Evolutionary conservation across 495 filamentous ascomycete species (phyloP), one percentile per base, ranked within the genome.

Genomic region (Aspergillus heteromorphus): DNA sequence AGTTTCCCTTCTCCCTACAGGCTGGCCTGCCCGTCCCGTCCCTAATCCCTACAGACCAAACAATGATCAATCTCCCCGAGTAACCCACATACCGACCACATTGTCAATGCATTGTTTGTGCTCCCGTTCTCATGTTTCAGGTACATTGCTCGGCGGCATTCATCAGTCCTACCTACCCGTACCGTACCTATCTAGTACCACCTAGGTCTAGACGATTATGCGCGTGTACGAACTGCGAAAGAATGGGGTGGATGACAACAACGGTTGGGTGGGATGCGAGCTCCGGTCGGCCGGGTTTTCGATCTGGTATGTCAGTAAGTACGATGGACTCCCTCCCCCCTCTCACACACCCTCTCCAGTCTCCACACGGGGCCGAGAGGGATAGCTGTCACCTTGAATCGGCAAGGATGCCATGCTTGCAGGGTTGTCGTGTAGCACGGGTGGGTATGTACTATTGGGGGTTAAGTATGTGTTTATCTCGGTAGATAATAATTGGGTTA

Each of bases 131-230:
- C 40, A 29, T 53, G 50, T 45, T 45, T 53, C 21, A 53, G 27
- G 27, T 53, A 53, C 50, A 53, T 53, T 53, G 50, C 40, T 53
- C 20, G 50, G 40, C 50, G 41, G 40, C 36, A 30, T 45, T 16
- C 38, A 18, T 48, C 21, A 30, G 45, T 7, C 23, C 23, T 27
- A 20, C 21, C 48, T n/a, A n/a, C n/a, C n/a, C n/a, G n/a, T n/a
- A n/a, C n/a, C n/a, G n/a, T n/a, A n/a, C 19, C 30, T 23, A 50
- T 20, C 20, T 21, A 10, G 42, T 23, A 45, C 13, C 7, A 27
- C 23, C 7, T 27, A 7, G 23, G 3, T 7, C 4, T 27, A 27
- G 23, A 4, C 4, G 23, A 27, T 27, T 27, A 27, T 27, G 23
- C 23, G 17, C 43, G 27, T 4, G 21, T 29, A 16, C 14, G 43